Evolutionary conservation across 2,329 filamentous ascomycete genomes (phyloP).

Genomic region (Penicillium sp.): DNA sequence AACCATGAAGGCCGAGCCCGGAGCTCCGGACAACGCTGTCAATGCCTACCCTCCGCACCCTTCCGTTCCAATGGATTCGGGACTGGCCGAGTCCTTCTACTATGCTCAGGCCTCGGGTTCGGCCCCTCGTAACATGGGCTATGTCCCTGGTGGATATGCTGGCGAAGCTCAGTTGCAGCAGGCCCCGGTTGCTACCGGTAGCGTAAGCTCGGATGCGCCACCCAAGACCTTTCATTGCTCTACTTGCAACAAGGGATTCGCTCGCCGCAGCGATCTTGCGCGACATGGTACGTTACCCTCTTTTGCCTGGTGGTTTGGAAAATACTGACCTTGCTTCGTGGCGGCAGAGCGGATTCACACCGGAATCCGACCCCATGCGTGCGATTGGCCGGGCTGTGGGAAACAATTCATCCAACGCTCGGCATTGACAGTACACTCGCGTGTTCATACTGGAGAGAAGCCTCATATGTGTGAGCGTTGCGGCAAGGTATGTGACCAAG

Average conservation of each 20-base stretch:
- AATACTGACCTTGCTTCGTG: neutral
- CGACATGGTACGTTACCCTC: conserved; percentile 73
- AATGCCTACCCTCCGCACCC: conserved; percentile 53
- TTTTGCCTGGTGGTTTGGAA: too few species aligned
- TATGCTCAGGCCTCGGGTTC: conserved; percentile 36
- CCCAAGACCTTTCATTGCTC: conserved; percentile 81
- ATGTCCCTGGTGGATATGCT: conserved; percentile 46
- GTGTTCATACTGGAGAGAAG: conserved; percentile 96
- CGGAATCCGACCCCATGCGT: conserved; percentile 83
- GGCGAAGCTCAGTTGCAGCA: conserved; percentile 44
- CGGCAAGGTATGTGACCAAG: conserved; percentile 67
- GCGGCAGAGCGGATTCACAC: conserved; percentile 84
- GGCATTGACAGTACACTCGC: conserved; percentile 87
- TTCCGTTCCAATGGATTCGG: conserved; percentile 46
- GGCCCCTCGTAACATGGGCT: conserved; percentile 52
- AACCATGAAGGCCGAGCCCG: conserved; percentile 55
- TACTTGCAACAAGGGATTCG: conserved; percentile 86
- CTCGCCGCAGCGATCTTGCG: conserved; percentile 84
- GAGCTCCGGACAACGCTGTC: conserved; percentile 52
- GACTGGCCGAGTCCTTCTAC: conserved; percentile 22
- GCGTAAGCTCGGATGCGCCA: conserved; percentile 43
- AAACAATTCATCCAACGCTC: conserved; percentile 98
- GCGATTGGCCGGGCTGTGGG: conserved; percentile 79
- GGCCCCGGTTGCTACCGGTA: conserved; percentile 38
- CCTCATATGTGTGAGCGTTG: conserved; percentile 96